Evolutionary conservation across 2,329 filamentous ascomycete genomes (phyloP), one percentile per base, ranked within the genome.

Genomic region (Nigrospora sphaerica): DNA sequence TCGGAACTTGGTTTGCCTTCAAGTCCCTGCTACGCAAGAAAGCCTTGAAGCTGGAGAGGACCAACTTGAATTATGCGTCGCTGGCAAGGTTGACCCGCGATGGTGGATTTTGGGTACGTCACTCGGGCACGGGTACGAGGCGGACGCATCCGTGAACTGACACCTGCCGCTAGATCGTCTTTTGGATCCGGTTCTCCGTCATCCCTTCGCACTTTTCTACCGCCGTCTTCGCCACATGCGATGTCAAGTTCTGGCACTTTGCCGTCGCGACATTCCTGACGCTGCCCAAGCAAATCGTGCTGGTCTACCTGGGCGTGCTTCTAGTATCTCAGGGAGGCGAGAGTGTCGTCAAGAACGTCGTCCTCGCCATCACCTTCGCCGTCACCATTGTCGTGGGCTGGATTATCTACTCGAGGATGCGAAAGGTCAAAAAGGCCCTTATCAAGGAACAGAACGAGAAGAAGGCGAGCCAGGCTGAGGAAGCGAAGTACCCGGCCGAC

Each of bases 131-230:
- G 23, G 7, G 5, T 10, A 28, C 4, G 23, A 9, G 23, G 23
- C 23, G 7, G 23, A 10, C 7, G 23, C 23, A 28, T 28, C 23
- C 23, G 7, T 5, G 23, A 28, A 28, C 23, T 28, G 23, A 36
- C 34, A 17, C 5, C 13, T 36, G 16, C 16, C 14, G 12, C 10
- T 33, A 65, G 64, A 63, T 69, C 40, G 62, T 69, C 18, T 61
- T 70, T 42, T 54, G 69, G 14, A 66, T 70, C 43, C 65, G 67
- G 28, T 63, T 69, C 44, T 68, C 66, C 38, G 57, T 67, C 33
- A 62, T 70, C 28, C 67, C 67, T 13, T 64, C 65, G 12, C 67
- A 70, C 51, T 65, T 70, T 53, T 66, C 64, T 5, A 70, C 67
- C 2, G 67, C 67, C n/a, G 65, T 70, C 28, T 70, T 70, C 49